A percentile compares a stretch with the other conserved stretches of the same genome.
Conservation (phyloP, 2,329 filamentous ascomycete species). For the Alternaria sp. region DNA sequence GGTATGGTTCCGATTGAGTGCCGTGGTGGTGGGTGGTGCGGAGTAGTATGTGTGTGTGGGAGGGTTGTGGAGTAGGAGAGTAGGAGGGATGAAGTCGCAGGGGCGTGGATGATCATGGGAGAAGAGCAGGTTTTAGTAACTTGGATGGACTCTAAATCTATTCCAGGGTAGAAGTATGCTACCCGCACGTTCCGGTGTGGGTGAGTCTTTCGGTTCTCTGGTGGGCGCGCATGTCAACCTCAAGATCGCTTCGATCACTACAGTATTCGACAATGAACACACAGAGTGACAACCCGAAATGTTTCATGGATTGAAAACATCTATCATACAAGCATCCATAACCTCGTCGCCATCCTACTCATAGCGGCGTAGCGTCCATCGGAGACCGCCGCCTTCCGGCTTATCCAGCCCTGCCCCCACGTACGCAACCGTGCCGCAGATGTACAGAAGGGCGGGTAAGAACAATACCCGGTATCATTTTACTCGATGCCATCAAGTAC, state of each 20-base stretch:
- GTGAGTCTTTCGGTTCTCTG: neutral
- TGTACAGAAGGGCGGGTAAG: neutral
- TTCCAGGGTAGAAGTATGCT: neutral
- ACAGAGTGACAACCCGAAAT: neutral
- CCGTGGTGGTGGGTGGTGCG: neutral
- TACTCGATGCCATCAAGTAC: neutral
- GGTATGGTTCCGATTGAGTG: neutral
- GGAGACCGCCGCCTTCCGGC: neutral
- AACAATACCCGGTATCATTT: neutral
- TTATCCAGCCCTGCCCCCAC: neutral
- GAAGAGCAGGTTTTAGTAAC: neutral
- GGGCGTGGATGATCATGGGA: neutral
- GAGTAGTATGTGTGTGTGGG: neutral
- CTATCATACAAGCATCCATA: neutral
- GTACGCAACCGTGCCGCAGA: neutral
- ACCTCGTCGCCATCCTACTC: neutral
- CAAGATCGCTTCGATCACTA: no score
- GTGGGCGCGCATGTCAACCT: neutral
- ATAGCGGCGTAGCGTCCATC: neutral
- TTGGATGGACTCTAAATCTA: rapidly evolving
- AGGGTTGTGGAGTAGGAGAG: neutral
- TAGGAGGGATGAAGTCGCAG: neutral
- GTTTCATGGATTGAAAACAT: neutral
- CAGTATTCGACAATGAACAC: neutral
- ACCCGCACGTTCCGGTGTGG: neutral